Conservation (phyloP, 345 rosid genomes). For the Moricandia arvensis region DNA sequence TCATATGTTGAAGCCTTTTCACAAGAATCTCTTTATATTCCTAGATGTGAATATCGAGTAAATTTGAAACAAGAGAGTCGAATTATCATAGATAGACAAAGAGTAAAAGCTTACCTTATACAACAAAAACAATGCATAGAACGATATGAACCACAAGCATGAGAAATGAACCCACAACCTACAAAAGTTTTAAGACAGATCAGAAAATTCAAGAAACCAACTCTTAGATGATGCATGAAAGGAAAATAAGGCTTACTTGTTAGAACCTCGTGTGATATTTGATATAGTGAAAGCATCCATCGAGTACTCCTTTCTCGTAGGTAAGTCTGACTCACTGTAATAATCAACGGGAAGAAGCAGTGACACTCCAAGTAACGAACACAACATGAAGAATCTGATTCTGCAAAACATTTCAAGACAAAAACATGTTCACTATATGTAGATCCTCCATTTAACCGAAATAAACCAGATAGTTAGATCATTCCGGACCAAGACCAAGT, state of each 20-base stretch:
- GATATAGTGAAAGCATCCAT: conserved; percentile 79
- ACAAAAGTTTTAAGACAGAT: conserved; percentile 6
- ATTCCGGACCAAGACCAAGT: too few species aligned
- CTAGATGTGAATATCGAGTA: conserved; percentile 50
- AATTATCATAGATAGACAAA: not conserved
- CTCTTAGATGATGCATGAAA: not conserved
- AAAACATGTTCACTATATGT: not conserved
- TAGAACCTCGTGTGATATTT: conserved; percentile 62
- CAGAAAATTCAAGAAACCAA: conserved; percentile 5
- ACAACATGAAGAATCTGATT: conserved; percentile 65
- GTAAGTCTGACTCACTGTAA: conserved; percentile 50
- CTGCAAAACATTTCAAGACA: conserved; percentile 39
- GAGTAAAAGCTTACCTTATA: conserved; percentile 50
- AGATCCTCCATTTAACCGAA: not conserved
- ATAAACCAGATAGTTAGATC: too few species aligned
- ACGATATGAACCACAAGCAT: conserved; percentile 77
- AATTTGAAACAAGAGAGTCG: not conserved
- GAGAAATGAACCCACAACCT: conserved; percentile 96
- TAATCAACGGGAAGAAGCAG: conserved; percentile 78
- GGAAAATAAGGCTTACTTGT: conserved; percentile 45
- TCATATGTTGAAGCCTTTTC: conserved; percentile 60
- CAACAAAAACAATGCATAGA: conserved; percentile 63
- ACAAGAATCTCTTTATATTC: conserved; percentile 66
- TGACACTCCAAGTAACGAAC: conserved; percentile 62
- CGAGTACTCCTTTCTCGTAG: conserved; percentile 36